A percentile compares a stretch with the other conserved stretches of the same genome.
phyloP scores from a whole-genome alignment of 2,329 filamentous ascomycete species.

The Hypoxylon sp. region DNA sequence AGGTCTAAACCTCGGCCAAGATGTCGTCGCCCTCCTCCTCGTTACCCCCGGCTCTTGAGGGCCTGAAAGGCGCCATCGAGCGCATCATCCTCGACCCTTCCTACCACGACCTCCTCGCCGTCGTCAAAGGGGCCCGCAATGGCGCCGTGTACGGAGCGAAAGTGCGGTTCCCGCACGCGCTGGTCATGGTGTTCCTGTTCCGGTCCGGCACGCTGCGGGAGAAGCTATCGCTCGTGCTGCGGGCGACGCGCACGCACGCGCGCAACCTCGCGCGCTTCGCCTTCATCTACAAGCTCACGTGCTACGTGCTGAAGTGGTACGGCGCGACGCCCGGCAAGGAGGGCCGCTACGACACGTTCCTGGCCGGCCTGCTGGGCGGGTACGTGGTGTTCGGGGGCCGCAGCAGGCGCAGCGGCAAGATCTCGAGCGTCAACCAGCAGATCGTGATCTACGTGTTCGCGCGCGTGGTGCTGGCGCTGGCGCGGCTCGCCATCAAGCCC shows the following conservation, averaged over 20 bases:
- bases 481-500: slow-evolving; percentile 85
- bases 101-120: slow-evolving; percentile 86
- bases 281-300: slow-evolving; percentile 86
- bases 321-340: slow-evolving; percentile 73
- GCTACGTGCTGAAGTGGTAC: slow-evolving; percentile 79
- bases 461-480: slow-evolving; percentile 86
- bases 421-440: slow-evolving; percentile 90
- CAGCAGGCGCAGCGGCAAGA: slow-evolving; percentile 73
- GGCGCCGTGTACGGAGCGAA: slow-evolving; percentile 97
- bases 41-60: slow-evolving; percentile 20
- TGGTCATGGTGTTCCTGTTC: slow-evolving; percentile 99
- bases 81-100: slow-evolving; percentile 84
- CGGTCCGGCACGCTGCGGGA: slow-evolving; percentile 88
- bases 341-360: slow-evolving; percentile 84
- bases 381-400: slow-evolving; percentile 90
- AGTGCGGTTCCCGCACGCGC: slow-evolving; percentile 96
- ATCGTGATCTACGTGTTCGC: slow-evolving; percentile 99
- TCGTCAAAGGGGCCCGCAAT: slow-evolving; percentile 96
- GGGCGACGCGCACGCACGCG: slow-evolving; percentile 91
- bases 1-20: not conserved
- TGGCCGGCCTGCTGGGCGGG: slow-evolving; percentile 89
- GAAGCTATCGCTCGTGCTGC: slow-evolving; percentile 83
- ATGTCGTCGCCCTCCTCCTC: slow-evolving; percentile 11
- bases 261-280: slow-evolving; percentile 93
- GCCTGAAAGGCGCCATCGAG: slow-evolving; percentile 76